These are phyloP conservation scores for Pseudogymnoascus sp. DNA, from an alignment of 2,329 filamentous ascomycete species.

Conservation along the genomic window DNA sequence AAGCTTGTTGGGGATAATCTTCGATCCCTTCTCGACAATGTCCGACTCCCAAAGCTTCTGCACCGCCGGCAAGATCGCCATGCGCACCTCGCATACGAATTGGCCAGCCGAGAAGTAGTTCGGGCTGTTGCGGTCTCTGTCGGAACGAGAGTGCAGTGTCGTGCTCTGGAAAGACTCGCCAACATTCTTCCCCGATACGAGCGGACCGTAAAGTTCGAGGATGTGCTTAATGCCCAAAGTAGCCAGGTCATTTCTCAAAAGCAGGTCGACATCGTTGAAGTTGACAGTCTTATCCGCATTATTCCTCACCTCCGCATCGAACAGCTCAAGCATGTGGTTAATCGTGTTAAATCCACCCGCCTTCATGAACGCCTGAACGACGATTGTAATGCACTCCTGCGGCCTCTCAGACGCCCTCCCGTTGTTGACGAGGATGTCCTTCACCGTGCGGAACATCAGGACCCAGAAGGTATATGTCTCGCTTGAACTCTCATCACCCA, in stretches of 20 bases:
- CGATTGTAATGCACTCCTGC: conserved; percentile 57
- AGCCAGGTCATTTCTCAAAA: conserved; percentile 38
- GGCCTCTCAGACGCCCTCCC: conserved; percentile 26
- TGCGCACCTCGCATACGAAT: conserved; percentile 77
- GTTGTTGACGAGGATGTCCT: conserved; percentile 70
- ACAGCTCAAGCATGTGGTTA: conserved; percentile 62
- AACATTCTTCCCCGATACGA: conserved; percentile 71
- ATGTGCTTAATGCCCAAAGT: conserved; percentile 68
- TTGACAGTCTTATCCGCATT: conserved; percentile 40
- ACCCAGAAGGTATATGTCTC: conserved; percentile 76
- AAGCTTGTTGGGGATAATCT: conserved; percentile 66
- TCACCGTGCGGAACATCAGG: conserved; percentile 67
- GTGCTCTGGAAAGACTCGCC: conserved; percentile 63
- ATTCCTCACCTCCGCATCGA: conserved; percentile 48
- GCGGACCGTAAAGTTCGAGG: conserved; percentile 67
- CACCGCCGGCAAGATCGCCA: conserved; percentile 68
- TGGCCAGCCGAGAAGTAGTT: conserved; percentile 62
- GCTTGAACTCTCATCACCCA: conserved; percentile 37
- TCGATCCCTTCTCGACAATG: conserved; percentile 72
- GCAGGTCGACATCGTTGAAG: conserved; percentile 31
- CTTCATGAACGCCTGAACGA: conserved; percentile 81
- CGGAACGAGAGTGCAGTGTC: conserved; percentile 39
- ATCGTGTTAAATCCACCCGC: conserved; percentile 66
- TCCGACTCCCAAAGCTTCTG: conserved; percentile 76
- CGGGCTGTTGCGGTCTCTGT: conserved; percentile 45